phyloP scores from a whole-genome alignment of 163 green algal genomes.

The Coccomyxa subellipsoidea region DNA sequence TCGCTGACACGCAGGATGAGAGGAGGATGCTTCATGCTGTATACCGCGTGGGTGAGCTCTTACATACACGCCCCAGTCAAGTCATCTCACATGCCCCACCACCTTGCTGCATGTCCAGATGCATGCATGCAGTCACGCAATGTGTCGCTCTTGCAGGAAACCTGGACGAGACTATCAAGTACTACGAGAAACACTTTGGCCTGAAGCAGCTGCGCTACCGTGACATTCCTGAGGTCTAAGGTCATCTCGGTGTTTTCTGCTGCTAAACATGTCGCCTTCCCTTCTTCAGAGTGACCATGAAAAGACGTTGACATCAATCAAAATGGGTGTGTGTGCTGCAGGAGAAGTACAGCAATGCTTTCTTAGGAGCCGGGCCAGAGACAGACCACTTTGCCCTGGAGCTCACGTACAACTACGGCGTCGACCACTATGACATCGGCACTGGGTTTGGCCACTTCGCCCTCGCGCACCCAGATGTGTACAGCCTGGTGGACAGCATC shows the following conservation, averaged over 20 bases:
- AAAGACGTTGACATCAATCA: no score
- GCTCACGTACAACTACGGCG: conserved; percentile 58
- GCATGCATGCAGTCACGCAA: no score
- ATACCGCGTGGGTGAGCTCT: conserved; percentile 44
- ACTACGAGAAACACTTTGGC: conserved; percentile 72
- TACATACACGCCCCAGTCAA: no score
- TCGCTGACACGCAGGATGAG: conserved; percentile 31
- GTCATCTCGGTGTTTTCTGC: no score
- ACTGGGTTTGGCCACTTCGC: conserved; percentile 91
- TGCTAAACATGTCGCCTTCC: no score
- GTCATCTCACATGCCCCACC: no score
- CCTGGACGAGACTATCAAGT: conserved; percentile 61
- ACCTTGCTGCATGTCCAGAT: no score
- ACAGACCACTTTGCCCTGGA: conserved; percentile 73
- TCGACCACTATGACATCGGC: conserved; percentile 71
- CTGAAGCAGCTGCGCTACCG: conserved; percentile 70
- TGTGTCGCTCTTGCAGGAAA: conserved; percentile 46
- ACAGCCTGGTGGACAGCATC: conserved; percentile 56
- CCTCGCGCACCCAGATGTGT: conserved; percentile 72
- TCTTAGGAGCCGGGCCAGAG: conserved; percentile 75
- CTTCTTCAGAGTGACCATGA: background rate
- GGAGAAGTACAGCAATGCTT: conserved; percentile 82
- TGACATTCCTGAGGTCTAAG: conserved; percentile 69
- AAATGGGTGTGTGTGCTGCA: no score
- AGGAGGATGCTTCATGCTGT: conserved; percentile 68